Base-by-base conservation (phyloP, 495 filamentous ascomycete genomes). In the Daldinia decipiens region DNA sequence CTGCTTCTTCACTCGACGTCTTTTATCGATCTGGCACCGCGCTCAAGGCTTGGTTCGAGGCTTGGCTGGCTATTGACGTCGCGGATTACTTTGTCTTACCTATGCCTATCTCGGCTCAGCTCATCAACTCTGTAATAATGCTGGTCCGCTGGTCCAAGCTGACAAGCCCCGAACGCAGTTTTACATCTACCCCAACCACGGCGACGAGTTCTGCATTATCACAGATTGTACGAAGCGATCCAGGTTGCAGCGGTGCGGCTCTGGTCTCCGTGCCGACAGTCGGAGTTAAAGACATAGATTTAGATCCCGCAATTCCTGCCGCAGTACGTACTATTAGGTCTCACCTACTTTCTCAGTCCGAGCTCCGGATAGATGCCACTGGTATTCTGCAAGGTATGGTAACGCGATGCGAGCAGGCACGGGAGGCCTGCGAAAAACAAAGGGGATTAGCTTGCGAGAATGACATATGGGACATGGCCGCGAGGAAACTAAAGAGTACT, bases 41-140 rank as follows among this genome's bases (percentile, higher is more conserved):
- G 19, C 71, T 83, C 32, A 75, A 76, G 52, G 39, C 68, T 5
- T 83, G 81, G 81, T 79, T 83, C 68, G 78, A 80, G 27, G 56
- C 60, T 40, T 83, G 81, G 81, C 70, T 81, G 21, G 64, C 79
- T 4, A 70, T 83, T 11, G 79, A 81, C 0, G 71, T 77, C 19
- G 73, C 74, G 11, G 65, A 73, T 51, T 82, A 83, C 72, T 79
- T 77, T 65, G 67, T 74, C 51, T 65, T 82, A 17, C 80, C 81
- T 0, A 76, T 76, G 53, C 75, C 79, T 1, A 62, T 74, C 17
- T 69, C 74, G 15, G 76, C 74, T 7, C 81, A 82, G 59, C 74
- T 84, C 47, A 71, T 82, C n/a, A 77, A 83, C 60, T 77, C 78
- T 34, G 69, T 78, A 19, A 76, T 68, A 43, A 78, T 78, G 70